Evolutionary conservation across 345 rosid genomes (phyloP).

Genomic region (Eucalyptus curtisii): DNA sequence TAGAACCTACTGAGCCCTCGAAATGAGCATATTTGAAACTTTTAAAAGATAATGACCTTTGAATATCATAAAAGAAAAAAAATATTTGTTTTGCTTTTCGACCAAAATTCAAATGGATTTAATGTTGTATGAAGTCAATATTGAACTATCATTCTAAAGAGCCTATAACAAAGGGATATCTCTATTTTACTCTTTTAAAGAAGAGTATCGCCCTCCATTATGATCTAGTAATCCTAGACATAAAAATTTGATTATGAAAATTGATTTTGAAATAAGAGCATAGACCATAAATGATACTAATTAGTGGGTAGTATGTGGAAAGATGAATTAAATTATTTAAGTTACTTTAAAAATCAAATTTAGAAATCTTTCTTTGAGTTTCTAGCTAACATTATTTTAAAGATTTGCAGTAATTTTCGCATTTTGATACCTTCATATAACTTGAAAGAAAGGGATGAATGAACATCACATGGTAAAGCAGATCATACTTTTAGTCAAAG

Average conservation of each 20-base stretch:
- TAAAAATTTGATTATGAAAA: neutral
- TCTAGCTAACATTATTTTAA: neutral
- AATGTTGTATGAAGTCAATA: no score
- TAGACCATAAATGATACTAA: neutral
- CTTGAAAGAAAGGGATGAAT: neutral
- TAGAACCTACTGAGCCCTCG: neutral
- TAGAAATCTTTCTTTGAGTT: neutral
- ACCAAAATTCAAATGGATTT: rapidly evolving
- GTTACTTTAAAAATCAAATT: neutral
- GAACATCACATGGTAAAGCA: neutral
- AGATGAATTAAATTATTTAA: neutral
- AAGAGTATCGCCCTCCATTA: neutral
- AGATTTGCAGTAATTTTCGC: neutral
- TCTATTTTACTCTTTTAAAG: no score
- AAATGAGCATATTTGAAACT: neutral
- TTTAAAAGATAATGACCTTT: neutral
- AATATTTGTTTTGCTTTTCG: no score
- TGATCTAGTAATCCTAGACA: neutral
- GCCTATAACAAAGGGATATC: neutral
- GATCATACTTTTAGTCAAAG: neutral
- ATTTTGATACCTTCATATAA: neutral
- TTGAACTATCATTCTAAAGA: no score
- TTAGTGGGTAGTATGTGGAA: neutral
- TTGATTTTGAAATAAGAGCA: rapidly evolving
- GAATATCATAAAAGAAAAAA: neutral